Evolutionary conservation across 192 early-diverging fungal genomes (phyloP).

Genomic region (Funneliformis geosporum): DNA sequence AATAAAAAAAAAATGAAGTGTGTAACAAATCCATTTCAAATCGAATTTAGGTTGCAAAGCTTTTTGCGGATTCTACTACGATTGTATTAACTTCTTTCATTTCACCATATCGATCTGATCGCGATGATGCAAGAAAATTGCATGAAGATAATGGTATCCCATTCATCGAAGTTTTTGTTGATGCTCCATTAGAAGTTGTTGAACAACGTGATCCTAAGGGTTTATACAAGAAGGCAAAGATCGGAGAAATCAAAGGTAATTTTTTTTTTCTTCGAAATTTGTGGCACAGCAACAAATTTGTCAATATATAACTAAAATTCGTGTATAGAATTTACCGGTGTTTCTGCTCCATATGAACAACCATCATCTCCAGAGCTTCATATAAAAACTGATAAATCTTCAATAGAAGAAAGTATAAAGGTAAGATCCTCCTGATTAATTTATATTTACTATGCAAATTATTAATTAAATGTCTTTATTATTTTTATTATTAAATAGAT

Average conservation of each 20-base stretch:
- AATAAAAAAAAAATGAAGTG: too few species aligned
- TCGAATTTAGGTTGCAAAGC: conserved; percentile 66
- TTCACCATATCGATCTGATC: conserved; percentile 81
- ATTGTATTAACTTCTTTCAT: conserved; percentile 91
- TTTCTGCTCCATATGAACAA: conserved; percentile 89
- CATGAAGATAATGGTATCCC: conserved; percentile 76
- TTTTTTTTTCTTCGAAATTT: too few species aligned
- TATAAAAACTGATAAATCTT: conserved; percentile 72
- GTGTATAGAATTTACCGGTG: conserved; percentile 82
- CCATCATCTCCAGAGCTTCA: conserved; percentile 84
- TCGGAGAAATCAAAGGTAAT: conserved; percentile 84
- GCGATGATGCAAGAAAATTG: conserved; percentile 76
- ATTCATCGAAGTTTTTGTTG: conserved; percentile 87
- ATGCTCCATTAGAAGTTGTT: conserved; percentile 83
- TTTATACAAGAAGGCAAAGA: conserved; percentile 92
- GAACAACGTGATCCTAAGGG: conserved; percentile 95
- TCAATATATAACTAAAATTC: too few species aligned
- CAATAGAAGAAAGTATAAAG: conserved; percentile 72
- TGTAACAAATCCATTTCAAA: too few species aligned
- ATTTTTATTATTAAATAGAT: too few species aligned
- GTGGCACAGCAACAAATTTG: too few species aligned
- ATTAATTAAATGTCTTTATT: conserved; percentile 1
- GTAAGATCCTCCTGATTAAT: conserved; percentile 24
- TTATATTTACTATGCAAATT: background rate
- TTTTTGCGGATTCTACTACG: conserved; percentile 86